phyloP scores from a whole-genome alignment of 1,139 yeast genomes.

The Komagataea norvegica region DNA sequence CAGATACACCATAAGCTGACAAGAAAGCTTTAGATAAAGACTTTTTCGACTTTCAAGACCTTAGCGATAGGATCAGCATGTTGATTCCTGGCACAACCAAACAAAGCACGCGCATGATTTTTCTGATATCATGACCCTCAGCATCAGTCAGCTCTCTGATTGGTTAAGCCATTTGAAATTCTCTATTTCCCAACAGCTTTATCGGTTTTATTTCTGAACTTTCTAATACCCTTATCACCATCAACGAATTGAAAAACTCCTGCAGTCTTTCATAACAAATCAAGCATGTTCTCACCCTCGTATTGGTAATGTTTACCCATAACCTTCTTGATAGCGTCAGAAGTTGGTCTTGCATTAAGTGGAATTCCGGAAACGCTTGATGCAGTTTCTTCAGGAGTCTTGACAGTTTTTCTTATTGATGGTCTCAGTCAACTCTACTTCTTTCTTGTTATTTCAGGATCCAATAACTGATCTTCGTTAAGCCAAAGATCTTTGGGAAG shows the following conservation, averaged over 20 bases:
- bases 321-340: slow-evolving; percentile 71
- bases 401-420: slow-evolving; percentile 35
- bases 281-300: slow-evolving; percentile 69
- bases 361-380: slow-evolving; percentile 48
- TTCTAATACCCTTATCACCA: slow-evolving; percentile 70
- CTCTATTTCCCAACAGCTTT: slow-evolving; percentile 17
- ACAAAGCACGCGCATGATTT: slow-evolving; percentile 42
- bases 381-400: slow-evolving; percentile 44
- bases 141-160: slow-evolving; percentile 49
- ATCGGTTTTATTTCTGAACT: slow-evolving; percentile 70
- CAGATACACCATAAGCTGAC: slow-evolving; percentile 54
- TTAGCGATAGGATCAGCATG: slow-evolving; percentile 47
- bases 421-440: slow-evolving; percentile 37
- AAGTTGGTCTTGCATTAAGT: slow-evolving; percentile 58
- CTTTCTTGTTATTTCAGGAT: slow-evolving; percentile 33
- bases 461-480: slow-evolving; percentile 45
- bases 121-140: slow-evolving; percentile 40
- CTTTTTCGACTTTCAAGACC: slow-evolving; percentile 39
- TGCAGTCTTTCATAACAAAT: slow-evolving; percentile 62
- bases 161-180: slow-evolving; percentile 52
- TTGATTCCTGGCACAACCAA: slow-evolving; percentile 59
- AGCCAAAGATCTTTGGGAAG: slow-evolving; percentile 56
- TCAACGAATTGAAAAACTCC: slow-evolving; percentile 82
- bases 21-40: slow-evolving; percentile 46
- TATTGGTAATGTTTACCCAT: slow-evolving; percentile 76